These are phyloP conservation scores for Periconia digitata DNA, from an alignment of 2,329 filamentous ascomycete species.

Conservation along the genomic window DNA sequence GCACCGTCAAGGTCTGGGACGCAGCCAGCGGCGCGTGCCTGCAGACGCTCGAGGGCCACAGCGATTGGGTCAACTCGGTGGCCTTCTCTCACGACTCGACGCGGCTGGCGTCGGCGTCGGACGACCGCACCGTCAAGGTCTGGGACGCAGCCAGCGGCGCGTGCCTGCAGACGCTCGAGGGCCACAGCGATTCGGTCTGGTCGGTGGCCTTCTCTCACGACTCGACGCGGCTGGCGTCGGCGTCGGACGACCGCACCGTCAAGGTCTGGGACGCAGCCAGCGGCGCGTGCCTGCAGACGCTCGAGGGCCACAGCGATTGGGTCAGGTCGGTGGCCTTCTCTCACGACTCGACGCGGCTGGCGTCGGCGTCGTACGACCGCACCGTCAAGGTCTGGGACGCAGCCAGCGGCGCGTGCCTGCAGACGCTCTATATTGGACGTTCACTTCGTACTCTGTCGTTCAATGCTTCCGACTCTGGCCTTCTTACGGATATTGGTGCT, in stretches of 20 bases:
- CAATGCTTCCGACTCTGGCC: slow-evolving; percentile 10
- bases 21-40: not conserved
- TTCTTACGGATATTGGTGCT: slow-evolving; percentile 18
- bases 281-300: slow-evolving; percentile 2
- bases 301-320: not conserved
- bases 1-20: too few species aligned
- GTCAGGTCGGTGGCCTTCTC: slow-evolving; percentile 2
- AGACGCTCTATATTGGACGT: slow-evolving; percentile 13
- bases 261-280: slow-evolving; percentile 4
- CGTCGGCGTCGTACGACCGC: slow-evolving; percentile 12
- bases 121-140: not conserved
- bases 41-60: not conserved
- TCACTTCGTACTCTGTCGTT: slow-evolving; percentile 11
- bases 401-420: slow-evolving; percentile 2
- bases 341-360: slow-evolving; percentile 9
- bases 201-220: slow-evolving; percentile 22
- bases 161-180: not conserved
- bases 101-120: not conserved
- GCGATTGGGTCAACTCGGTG: not conserved
- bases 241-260: slow-evolving; percentile 1
- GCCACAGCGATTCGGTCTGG: too few species aligned
- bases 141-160: not conserved
- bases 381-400: slow-evolving; percentile 14
- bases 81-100: not conserved
- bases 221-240: too few species aligned